These are phyloP conservation scores for Phaffia australis DNA, from an alignment of 768 basidiomycete genomes.

Conservation along the genomic window DNA sequence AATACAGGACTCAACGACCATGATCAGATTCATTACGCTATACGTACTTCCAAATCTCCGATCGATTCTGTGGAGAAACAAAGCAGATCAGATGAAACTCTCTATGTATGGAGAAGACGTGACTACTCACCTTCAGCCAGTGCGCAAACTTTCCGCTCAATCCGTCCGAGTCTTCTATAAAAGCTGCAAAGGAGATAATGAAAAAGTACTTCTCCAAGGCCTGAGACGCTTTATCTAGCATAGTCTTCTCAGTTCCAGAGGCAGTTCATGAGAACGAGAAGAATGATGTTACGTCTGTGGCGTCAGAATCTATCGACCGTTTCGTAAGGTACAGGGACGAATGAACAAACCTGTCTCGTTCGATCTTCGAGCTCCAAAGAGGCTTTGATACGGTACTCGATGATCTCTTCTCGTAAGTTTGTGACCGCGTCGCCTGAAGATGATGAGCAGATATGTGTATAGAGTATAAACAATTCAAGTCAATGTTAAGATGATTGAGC, in stretches of 20 bases:
- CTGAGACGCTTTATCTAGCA: slow-evolving; percentile 57
- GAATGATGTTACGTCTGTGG: not conserved
- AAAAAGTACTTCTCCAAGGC: slow-evolving; percentile 91
- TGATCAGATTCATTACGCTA: not conserved
- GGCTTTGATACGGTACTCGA: slow-evolving; percentile 50
- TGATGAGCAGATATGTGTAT: too few species aligned
- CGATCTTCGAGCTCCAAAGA: slow-evolving; percentile 27
- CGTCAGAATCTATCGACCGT: slow-evolving; percentile 6
- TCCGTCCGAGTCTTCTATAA: slow-evolving; percentile 51
- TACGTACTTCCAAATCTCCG: slow-evolving; percentile 86
- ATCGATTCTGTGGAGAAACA: slow-evolving; percentile 47
- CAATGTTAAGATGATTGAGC: not conserved
- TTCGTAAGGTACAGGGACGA: slow-evolving; percentile 32
- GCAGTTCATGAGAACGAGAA: slow-evolving; percentile 30
- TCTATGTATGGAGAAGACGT: too few species aligned
- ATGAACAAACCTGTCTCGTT: slow-evolving; percentile 39
- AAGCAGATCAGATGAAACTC: not conserved
- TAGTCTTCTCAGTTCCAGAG: slow-evolving; percentile 44
- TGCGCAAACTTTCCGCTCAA: slow-evolving; percentile 59
- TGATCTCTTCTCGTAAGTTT: slow-evolving; percentile 80
- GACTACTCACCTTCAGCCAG: slow-evolving; percentile 63
- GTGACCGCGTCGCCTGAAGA: slow-evolving; percentile 75
- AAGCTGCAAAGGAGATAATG: slow-evolving; percentile 84
- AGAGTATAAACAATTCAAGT: not conserved
- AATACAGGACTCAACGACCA: not conserved